Conservation (phyloP, 208 protist species). For the Wallacemonas sp. region DNA sequence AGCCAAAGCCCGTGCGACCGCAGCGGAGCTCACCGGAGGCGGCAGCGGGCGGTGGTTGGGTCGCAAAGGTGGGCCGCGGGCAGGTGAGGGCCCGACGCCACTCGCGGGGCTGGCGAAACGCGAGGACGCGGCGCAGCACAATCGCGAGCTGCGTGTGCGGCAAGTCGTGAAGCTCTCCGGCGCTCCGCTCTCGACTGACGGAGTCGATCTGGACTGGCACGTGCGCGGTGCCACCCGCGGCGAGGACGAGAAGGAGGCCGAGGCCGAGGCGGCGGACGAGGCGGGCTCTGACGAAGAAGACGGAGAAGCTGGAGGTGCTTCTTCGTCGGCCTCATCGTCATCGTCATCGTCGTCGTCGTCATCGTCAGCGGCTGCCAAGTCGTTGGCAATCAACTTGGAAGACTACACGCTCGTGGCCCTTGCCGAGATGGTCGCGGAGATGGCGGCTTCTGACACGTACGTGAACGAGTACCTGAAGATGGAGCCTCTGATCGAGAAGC, state of each 20-base stretch:
- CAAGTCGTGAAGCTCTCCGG: background rate
- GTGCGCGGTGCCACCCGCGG: background rate
- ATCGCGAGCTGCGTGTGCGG: background rate
- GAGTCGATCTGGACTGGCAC: background rate
- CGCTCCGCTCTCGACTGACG: background rate
- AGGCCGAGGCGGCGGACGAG: no score
- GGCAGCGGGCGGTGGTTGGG: slow-evolving; percentile 10
- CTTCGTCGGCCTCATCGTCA: no score
- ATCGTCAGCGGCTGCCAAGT: slow-evolving; percentile 2
- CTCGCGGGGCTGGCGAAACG: background rate
- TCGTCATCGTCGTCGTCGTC: slow-evolving; percentile 3
- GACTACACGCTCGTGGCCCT: slow-evolving; percentile 85
- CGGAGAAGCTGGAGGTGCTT: no score
- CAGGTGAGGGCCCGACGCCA: background rate
- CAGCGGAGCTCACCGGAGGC: background rate
- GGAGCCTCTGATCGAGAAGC: slow-evolving; percentile 81
- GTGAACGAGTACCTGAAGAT: slow-evolving; percentile 69
- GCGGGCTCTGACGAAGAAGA: no score
- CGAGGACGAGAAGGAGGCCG: no score
- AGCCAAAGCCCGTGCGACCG: background rate
- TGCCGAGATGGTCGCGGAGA: slow-evolving; percentile 77
- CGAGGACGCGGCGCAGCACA: background rate
- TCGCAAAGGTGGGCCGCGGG: slow-evolving; percentile 2
- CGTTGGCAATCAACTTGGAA: slow-evolving; percentile 62
- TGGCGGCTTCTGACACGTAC: slow-evolving; percentile 46